Evolutionary conservation across 2,329 filamentous ascomycete species (phyloP).

Genomic region (Pleomassaria siparia): DNA sequence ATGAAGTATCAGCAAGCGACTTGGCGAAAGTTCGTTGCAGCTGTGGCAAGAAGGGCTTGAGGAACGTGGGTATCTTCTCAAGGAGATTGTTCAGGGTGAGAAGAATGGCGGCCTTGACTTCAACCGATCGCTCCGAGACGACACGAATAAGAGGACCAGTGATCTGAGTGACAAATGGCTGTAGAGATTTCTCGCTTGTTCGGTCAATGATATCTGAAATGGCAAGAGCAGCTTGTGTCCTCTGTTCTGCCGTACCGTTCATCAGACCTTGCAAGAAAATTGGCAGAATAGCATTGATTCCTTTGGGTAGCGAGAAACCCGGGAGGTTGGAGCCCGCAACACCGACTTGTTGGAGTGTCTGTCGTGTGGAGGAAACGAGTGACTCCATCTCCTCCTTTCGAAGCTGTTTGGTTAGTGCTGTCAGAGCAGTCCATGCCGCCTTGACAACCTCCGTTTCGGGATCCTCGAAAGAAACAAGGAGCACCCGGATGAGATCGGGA

Average conservation of each 20-base stretch:
- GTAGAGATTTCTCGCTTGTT: conserved; percentile 81
- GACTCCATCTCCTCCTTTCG: conserved; percentile 98
- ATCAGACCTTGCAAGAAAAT: conserved; percentile 98
- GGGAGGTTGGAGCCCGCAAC: conserved; percentile 81
- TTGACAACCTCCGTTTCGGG: conserved; percentile 81
- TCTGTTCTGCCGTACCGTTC: conserved; percentile 91
- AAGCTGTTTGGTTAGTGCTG: conserved; percentile 82
- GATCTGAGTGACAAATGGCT: conserved; percentile 95
- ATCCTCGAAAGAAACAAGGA: conserved; percentile 92
- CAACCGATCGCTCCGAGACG: conserved; percentile 91
- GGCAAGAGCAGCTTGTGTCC: conserved; percentile 85
- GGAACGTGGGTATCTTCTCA: conserved; percentile 91
- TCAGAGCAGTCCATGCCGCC: conserved; percentile 83
- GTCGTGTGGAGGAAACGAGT: conserved; percentile 80
- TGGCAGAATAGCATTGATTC: conserved; percentile 91
- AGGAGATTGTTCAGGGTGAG: conserved; percentile 92
- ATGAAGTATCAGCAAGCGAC: conserved; percentile 88
- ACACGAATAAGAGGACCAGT: conserved; percentile 97
- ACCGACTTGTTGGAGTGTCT: conserved; percentile 84
- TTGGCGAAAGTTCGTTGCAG: conserved; percentile 96
- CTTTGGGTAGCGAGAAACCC: conserved; percentile 90
- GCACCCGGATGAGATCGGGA: conserved; percentile 86
- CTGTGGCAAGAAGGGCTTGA: conserved; percentile 96
- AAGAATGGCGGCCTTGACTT: conserved; percentile 93
- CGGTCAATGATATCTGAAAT: conserved; percentile 96